Conservation (phyloP, 116 monocot genomes). For the Cymodocea nodosa region DNA sequence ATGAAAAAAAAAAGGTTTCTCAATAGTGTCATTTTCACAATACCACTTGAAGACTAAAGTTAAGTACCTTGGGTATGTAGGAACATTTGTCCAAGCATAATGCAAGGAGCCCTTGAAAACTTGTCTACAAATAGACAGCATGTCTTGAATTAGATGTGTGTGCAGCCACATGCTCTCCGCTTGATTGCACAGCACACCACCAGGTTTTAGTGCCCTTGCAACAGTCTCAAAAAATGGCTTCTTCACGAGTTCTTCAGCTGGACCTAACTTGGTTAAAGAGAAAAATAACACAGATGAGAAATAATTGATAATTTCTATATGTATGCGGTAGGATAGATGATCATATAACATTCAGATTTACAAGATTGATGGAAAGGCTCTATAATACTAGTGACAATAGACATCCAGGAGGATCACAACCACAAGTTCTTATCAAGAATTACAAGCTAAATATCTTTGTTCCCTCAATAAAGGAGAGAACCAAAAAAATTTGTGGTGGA, state of each 20-base stretch:
- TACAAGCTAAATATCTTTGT: too few relatives aligned
- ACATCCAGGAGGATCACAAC: too few relatives aligned
- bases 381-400: too few relatives aligned
- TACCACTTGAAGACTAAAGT: too few relatives aligned
- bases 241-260: conserved; percentile 87
- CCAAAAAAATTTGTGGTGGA: too few relatives aligned
- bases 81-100: conserved; percentile 98
- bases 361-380: too few relatives aligned
- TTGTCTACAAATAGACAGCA: conserved; percentile 65
- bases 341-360: too few relatives aligned
- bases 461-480: too few relatives aligned
- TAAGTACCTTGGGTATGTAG: conserved; percentile 88
- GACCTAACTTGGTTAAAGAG: conserved; percentile 33
- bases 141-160: conserved; percentile 94
- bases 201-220: conserved; percentile 65
- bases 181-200: conserved; percentile 90
- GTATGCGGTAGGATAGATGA: too few relatives aligned
- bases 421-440: too few relatives aligned
- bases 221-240: conserved; percentile 89
- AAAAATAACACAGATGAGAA: neutral
- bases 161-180: conserved; percentile 99
- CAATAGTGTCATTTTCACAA: too few relatives aligned
- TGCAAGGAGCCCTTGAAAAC: conserved; percentile 79
- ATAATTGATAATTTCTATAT: neutral
- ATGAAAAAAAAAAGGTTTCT: too few relatives aligned